Base-by-base conservation (phyloP, 805 yeast genomes). In the Kregervanrija fluxuum region DNA sequence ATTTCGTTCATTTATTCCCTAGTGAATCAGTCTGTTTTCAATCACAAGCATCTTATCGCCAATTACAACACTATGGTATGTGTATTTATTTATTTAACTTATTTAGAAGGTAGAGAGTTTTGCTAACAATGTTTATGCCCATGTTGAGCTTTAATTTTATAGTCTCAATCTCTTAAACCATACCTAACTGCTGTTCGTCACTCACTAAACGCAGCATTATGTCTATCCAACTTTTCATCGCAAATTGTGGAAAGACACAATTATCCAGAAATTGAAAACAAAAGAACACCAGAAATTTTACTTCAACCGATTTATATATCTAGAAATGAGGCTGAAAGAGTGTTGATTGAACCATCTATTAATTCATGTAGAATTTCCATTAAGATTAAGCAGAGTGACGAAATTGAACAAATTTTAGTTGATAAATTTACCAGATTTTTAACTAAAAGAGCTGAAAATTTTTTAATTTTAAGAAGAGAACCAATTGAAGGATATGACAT, bases 101-200 rank as follows among this genome's bases (percentile, higher is more conserved):
- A 22, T 22, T 22, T 22, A 22, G 28, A 22, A 22, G 28, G 28
- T 22, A 22, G 8, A 22, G 4, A 6, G 5, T 22, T 22, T 22
- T 22, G 8, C 28, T 22, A 22, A 42, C 42, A 35, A 6, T 6
- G 28, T 5, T 22, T 22, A 22, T 22, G 28, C 8, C 11, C 33
- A 17, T 17, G 22, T 5, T 17, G 22, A 17, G 22, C 22, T 17
- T 17, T 9, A 32, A 32, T 32, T 31, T 17, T 37, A 12, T 54
- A 85, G 99, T 91, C 98, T 11, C 99, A 93, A 79, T 91, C 99
- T 3, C 77, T 93, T 48, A 87, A 91, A 58, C 99, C 99, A 48
- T 93, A 93, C 59, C 75, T 93, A 43, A 82, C 86, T 8, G 96
- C 97, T 1, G 99, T 93, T 34, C 83, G 98, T 64, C 78, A 84